These are phyloP conservation scores for Prosopis cineraria DNA, from an alignment of 306 rosid genomes.

Conservation along the genomic window DNA sequence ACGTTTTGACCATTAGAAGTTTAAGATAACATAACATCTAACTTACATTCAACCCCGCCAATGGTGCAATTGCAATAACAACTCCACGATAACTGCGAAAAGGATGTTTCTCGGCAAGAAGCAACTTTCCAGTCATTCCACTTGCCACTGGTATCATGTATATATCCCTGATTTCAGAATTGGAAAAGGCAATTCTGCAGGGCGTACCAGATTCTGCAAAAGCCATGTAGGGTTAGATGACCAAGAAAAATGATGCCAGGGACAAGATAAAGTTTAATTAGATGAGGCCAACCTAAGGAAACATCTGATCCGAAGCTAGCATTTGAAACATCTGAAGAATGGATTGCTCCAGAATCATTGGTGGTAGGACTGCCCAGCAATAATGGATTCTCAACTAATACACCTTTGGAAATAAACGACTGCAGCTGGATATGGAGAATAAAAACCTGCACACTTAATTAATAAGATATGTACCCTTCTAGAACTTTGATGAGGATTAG, in stretches of 20 bases:
- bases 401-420: conserved; percentile 52
- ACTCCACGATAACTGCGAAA: conserved; percentile 81
- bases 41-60: conserved; percentile 81
- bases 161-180: conserved; percentile 73
- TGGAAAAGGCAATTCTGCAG: conserved; percentile 81
- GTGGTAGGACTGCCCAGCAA: conserved; percentile 35
- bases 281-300: conserved; percentile 63
- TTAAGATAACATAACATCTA: conserved; percentile 9
- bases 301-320: conserved; percentile 86
- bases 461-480: conserved; percentile 29
- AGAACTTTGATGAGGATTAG: conserved; percentile 18
- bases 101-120: conserved; percentile 85
- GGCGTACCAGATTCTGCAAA: conserved; percentile 69
- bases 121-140: conserved; percentile 61
- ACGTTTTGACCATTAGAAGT: conserved; percentile 20
- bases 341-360: conserved; percentile 46
- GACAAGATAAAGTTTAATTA: conserved; percentile 1
- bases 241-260: background rate
- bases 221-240: conserved; percentile 23
- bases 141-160: conserved; percentile 58
- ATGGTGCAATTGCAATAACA: conserved; percentile 81
- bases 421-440: conserved; percentile 72
- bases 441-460: conserved; percentile 57
- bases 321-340: conserved; percentile 57
- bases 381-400: conserved; percentile 50